A percentile compares a stretch with the other conserved stretches of the same genome.
These are phyloP conservation scores for Jatropha podagrica DNA, from an alignment of 441 rosid species.

Conservation along the genomic window DNA sequence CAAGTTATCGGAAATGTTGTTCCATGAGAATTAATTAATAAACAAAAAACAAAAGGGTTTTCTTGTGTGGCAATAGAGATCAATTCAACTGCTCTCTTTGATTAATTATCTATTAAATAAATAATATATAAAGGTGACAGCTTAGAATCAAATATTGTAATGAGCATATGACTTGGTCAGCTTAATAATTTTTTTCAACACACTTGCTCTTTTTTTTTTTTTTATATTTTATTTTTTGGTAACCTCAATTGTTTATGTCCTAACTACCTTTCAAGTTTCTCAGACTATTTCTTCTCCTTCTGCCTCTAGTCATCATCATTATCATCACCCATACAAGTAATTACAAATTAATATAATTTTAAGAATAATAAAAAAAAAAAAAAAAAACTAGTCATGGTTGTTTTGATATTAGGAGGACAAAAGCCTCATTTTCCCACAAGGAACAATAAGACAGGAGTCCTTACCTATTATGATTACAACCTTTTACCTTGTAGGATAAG, in stretches of 20 bases:
- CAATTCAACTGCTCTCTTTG: conserved; percentile 22
- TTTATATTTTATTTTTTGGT: neutral
- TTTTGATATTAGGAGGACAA: neutral
- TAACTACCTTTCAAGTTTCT: conserved; percentile 18
- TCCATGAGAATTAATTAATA: neutral
- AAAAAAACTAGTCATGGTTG: neutral
- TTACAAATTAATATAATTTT: neutral
- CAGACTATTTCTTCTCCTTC: neutral
- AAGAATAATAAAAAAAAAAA: neutral
- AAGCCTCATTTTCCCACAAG: neutral
- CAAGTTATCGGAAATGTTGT: conserved; percentile 28
- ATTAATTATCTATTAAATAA: conserved; percentile 13
- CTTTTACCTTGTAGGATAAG: neutral
- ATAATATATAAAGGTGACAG: conserved; percentile 25
- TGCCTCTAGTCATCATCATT: conserved; percentile 8
- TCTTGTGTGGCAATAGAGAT: conserved; percentile 27
- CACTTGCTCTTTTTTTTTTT: conserved; percentile 13
- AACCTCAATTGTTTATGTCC: conserved; percentile 13
- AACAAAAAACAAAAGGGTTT: conserved; percentile 9
- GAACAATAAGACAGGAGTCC: neutral
- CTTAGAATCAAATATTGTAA: conserved; percentile 21
- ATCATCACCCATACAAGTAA: neutral
- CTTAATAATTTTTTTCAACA: conserved; percentile 14
- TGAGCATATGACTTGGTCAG: conserved; percentile 21
- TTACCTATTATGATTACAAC: neutral